Percentiles rank a stretch among this genome's conserved stretches.
Conservation (phyloP, 176 grass and related monocot genomes). For the Raddia distichophylla region DNA sequence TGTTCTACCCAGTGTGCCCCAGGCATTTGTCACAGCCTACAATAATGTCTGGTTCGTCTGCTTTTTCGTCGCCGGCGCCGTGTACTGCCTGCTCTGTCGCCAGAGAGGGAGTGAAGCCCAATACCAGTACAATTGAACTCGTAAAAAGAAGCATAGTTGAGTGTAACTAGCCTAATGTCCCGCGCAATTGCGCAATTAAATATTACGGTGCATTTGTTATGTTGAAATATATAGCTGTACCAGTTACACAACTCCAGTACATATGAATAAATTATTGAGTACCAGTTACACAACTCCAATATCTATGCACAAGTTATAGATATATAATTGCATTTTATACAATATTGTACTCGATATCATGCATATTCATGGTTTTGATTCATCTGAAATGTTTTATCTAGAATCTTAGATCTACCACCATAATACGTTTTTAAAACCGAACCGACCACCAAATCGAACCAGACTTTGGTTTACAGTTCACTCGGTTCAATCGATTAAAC, state of each 20-base stretch:
- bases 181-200: too few species aligned
- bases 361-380: too few species aligned
- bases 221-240: not conserved
- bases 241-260: not conserved
- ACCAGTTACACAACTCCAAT: too few species aligned
- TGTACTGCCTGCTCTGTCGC: conserved; percentile 69
- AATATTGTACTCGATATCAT: too few species aligned
- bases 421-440: too few species aligned
- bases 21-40: conserved; percentile 55
- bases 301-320: too few species aligned
- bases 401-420: too few species aligned
- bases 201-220: not conserved
- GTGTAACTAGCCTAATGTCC: not conserved
- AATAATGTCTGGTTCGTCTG: conserved; percentile 94
- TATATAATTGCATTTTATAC: too few species aligned
- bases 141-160: conserved; percentile 5
- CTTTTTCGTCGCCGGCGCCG: conserved; percentile 67
- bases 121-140: conserved; percentile 17
- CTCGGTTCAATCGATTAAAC: too few species aligned
- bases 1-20: conserved; percentile 43
- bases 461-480: too few species aligned
- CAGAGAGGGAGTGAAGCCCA: conserved; percentile 25
- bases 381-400: too few species aligned
- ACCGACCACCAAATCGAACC: too few species aligned
- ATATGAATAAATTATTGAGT: not conserved